Evolutionary conservation across 345 rosid genomes (phyloP).

Genomic region (Lepidium sativum): DNA sequence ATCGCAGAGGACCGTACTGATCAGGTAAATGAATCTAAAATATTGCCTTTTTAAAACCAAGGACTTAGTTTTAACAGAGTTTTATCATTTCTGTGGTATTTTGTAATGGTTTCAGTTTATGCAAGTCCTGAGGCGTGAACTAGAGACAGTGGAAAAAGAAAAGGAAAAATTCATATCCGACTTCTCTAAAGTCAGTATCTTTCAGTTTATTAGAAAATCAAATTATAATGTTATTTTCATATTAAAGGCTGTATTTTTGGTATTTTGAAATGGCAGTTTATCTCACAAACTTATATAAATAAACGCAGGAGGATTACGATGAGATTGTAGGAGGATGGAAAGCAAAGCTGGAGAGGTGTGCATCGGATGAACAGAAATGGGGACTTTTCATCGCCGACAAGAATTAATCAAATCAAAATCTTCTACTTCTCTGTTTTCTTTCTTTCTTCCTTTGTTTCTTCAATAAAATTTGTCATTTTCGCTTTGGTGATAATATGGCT

Average conservation of each 20-base stretch:
- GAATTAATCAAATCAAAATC: neutral
- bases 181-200: conserved; percentile 62
- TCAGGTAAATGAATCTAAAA: conserved; percentile 40
- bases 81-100: neutral
- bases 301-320: conserved; percentile 67
- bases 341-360: conserved; percentile 55
- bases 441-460: neutral
- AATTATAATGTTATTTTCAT: neutral
- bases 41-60: neutral
- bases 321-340: conserved; percentile 81
- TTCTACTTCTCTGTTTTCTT: neutral
- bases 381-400: conserved; percentile 58
- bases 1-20: conserved; percentile 84
- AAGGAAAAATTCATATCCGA: conserved; percentile 62
- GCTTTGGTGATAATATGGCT: neutral
- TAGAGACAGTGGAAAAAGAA: conserved; percentile 54
- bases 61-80: neutral
- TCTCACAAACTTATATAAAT: neutral
- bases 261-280: neutral
- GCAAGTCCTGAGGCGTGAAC: conserved; percentile 60
- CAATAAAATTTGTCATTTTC: neutral
- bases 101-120: conserved; percentile 41
- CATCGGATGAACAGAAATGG: conserved; percentile 76
- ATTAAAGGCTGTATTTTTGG: neutral
- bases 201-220: neutral